Conservation (phyloP, 306 rosid species). For the Coriaria nepalensis region DNA sequence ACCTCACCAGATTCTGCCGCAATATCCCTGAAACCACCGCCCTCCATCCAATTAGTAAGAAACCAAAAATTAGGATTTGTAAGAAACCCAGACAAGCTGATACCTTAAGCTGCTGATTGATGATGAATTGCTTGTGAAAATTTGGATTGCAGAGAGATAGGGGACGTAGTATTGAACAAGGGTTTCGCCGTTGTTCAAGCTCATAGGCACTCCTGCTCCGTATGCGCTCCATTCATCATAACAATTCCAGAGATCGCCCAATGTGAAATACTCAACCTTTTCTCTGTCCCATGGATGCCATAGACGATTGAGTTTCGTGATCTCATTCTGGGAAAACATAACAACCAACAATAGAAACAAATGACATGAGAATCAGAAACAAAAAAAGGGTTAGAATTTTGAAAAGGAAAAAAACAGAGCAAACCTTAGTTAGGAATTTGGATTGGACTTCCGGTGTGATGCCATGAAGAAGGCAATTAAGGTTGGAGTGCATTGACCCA, state of each 20-base stretch:
- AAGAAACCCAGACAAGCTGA: neutral
- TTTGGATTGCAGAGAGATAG: constrained; percentile 90
- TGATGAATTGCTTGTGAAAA: constrained; percentile 54
- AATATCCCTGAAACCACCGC: constrained; percentile 34
- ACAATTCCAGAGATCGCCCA: constrained; percentile 76
- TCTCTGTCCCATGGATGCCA: constrained; percentile 97
- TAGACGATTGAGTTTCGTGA: constrained; percentile 60
- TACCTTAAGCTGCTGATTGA: constrained; percentile 46
- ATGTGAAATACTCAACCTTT: constrained; percentile 57
- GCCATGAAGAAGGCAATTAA: constrained; percentile 59
- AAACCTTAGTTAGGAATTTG: constrained; percentile 65
- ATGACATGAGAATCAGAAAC: neutral
- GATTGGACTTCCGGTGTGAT: constrained; percentile 71
- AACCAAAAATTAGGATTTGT: neutral
- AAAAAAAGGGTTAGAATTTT: neutral
- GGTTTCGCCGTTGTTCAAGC: constrained; percentile 50
- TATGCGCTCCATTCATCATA: constrained; percentile 93
- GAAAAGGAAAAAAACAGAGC: constrained; percentile 3
- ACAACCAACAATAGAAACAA: neutral
- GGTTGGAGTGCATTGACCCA: constrained; percentile 61
- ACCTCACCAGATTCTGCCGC: constrained; percentile 64
- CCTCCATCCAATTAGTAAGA: neutral
- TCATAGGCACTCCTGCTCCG: constrained; percentile 80
- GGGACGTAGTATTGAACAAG: constrained; percentile 93
- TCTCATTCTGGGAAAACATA: constrained; percentile 36